phyloP scores from a whole-genome alignment of 2,329 filamentous ascomycete species.

The Alternaria metachromatica region DNA sequence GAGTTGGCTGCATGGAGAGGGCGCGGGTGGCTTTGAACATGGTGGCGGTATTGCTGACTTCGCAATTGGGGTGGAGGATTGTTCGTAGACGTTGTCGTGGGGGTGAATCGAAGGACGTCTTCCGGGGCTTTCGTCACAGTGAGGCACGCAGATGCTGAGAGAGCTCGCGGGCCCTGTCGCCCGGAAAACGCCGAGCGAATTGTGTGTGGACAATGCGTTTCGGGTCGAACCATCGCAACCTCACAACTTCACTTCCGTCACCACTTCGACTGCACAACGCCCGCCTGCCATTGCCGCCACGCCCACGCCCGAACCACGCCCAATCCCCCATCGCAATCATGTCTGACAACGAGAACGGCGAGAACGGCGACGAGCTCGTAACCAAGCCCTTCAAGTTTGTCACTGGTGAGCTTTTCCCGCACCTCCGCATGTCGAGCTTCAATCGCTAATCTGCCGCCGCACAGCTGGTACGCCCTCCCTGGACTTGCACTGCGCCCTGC shows the following conservation, averaged over 20 bases:
- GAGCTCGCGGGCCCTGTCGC: constrained; percentile 31
- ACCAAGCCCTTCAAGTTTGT: constrained; percentile 99
- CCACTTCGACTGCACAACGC: constrained; percentile 28
- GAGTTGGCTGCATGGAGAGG: constrained; percentile 50
- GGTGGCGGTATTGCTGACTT: constrained; percentile 9
- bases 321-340: constrained; percentile 69
- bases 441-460: constrained; percentile 38
- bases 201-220: constrained; percentile 43
- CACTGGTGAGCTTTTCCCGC: constrained; percentile 73
- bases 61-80: constrained; percentile 30
- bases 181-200: constrained; percentile 44
- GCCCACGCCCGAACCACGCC: constrained; percentile 18
- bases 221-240: constrained; percentile 42
- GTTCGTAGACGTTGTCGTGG: constrained; percentile 30
- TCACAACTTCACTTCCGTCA: constrained; percentile 41
- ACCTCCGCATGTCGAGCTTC: constrained; percentile 16
- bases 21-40: constrained; percentile 49
- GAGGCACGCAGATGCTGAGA: constrained; percentile 25
- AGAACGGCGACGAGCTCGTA: constrained; percentile 73
- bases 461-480: constrained; percentile 50
- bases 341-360: constrained; percentile 69
- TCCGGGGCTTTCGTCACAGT: constrained; percentile 40
- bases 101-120: constrained; percentile 20
- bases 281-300: constrained; percentile 40
- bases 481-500: constrained; percentile 13